Percentiles rank a stretch among this genome's conserved stretches.
These are phyloP conservation scores for Plantago coronopus DNA, from an alignment of 305 asterid species.

Conservation along the genomic window DNA sequence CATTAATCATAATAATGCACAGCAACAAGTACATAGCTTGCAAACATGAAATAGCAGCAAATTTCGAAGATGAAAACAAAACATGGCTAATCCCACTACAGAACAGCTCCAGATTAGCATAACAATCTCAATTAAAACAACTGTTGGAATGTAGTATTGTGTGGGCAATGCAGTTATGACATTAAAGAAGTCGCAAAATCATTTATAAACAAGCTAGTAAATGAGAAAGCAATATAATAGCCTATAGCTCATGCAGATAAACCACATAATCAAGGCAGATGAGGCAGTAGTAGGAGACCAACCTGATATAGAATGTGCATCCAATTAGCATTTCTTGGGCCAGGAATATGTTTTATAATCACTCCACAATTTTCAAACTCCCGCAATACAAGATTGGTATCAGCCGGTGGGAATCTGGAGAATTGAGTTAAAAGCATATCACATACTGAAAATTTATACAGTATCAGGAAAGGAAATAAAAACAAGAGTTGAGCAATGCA, in stretches of 20 bases:
- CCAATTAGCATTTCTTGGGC: constrained; percentile 96
- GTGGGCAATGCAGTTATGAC: too few relatives aligned
- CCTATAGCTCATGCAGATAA: not conserved
- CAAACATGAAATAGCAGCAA: too few relatives aligned
- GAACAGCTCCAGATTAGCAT: too few relatives aligned
- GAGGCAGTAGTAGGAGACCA: constrained; percentile 15
- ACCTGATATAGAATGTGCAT: constrained; percentile 98
- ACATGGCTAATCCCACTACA: too few relatives aligned
- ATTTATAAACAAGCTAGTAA: not conserved
- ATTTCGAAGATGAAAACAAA: too few relatives aligned
- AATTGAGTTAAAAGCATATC: constrained; percentile 14
- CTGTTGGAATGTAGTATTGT: too few relatives aligned
- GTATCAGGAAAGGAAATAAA: not conserved
- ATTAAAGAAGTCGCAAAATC: not conserved
- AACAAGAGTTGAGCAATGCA: not conserved
- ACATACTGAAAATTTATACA: constrained; percentile 1
- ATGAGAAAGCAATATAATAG: not conserved
- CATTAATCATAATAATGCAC: too few relatives aligned
- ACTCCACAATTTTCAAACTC: constrained; percentile 93
- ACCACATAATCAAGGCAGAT: not conserved
- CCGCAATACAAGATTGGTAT: constrained; percentile 79
- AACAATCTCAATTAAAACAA: too few relatives aligned
- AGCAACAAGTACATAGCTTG: too few relatives aligned
- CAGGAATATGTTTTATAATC: constrained; percentile 87
- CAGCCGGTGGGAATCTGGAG: constrained; percentile 81